These are phyloP conservation scores for Vachellia pachyceras DNA, from an alignment of 306 rosid genomes.

Conservation along the genomic window DNA sequence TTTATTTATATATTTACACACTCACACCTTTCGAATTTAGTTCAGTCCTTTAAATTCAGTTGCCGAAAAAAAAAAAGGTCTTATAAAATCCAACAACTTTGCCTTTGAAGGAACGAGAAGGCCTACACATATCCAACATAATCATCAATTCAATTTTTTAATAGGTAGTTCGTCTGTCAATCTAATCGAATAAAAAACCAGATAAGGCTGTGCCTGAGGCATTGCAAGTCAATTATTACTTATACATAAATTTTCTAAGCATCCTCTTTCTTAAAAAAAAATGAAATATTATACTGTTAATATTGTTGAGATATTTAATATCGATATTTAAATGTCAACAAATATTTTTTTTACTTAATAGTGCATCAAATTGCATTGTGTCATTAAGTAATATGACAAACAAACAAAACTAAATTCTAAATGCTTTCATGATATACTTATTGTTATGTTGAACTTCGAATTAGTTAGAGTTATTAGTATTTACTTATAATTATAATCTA, in stretches of 20 bases:
- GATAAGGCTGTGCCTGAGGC: background rate
- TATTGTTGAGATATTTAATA: background rate
- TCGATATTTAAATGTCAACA: too few relatives aligned
- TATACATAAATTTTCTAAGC: too few relatives aligned
- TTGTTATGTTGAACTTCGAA: background rate
- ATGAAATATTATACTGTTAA: background rate
- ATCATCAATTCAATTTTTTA: background rate
- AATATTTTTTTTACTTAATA: background rate
- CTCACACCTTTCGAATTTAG: slow-evolving; percentile 29
- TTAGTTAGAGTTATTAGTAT: background rate
- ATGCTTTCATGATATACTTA: background rate
- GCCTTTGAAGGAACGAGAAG: slow-evolving; percentile 42
- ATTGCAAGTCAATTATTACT: too few relatives aligned
- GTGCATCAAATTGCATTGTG: background rate
- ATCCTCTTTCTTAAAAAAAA: background rate
- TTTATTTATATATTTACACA: background rate
- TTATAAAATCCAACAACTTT: slow-evolving; percentile 10
- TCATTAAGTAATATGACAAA: background rate
- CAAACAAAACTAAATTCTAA: background rate
- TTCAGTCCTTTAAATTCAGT: slow-evolving; percentile 1
- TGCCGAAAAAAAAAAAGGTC: background rate
- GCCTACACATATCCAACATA: background rate
- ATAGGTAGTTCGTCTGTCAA: background rate
- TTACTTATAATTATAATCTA: background rate
- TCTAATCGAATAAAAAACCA: background rate